These are phyloP conservation scores for Lichtheimia ornata DNA, from an alignment of 371 early-diverging fungal genomes.

Conservation along the genomic window DNA sequence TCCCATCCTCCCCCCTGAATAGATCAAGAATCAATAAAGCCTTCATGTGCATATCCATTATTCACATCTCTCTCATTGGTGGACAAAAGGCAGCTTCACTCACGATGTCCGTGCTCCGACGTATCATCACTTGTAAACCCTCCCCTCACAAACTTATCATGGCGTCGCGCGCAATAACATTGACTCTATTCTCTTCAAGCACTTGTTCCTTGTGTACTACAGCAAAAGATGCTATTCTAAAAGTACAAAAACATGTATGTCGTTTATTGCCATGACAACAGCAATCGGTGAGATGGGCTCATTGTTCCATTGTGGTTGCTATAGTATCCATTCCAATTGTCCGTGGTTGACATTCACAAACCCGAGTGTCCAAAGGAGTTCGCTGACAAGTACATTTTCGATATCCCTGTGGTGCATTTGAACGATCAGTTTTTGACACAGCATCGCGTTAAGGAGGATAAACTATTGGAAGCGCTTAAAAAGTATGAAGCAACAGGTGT, in stretches of 20 bases:
- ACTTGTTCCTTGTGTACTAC: slow-evolving; percentile 54
- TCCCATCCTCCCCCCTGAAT: neutral
- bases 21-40: neutral
- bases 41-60: neutral
- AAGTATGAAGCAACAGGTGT: slow-evolving; percentile 34
- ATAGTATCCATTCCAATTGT: slow-evolving; percentile 41
- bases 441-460: slow-evolving; percentile 47
- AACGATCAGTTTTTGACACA: slow-evolving; percentile 50
- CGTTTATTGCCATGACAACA: too few relatives aligned
- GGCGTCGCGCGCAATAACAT: slow-evolving; percentile 35
- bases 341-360: slow-evolving; percentile 44
- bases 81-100: too few relatives aligned
- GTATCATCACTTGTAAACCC: neutral
- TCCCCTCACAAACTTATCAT: slow-evolving; percentile 10
- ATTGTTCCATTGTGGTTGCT: neutral
- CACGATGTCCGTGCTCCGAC: too few relatives aligned
- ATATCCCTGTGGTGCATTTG: slow-evolving; percentile 51
- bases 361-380: slow-evolving; percentile 54
- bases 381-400: slow-evolving; percentile 50
- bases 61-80: too few relatives aligned
- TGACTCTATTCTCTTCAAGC: slow-evolving; percentile 55
- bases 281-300: neutral
- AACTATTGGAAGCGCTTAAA: slow-evolving; percentile 39
- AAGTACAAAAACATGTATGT: slow-evolving; percentile 47
- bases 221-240: slow-evolving; percentile 41